phyloP scores from a whole-genome alignment of 139 green algal species.

The Pleodorina starrii region DNA sequence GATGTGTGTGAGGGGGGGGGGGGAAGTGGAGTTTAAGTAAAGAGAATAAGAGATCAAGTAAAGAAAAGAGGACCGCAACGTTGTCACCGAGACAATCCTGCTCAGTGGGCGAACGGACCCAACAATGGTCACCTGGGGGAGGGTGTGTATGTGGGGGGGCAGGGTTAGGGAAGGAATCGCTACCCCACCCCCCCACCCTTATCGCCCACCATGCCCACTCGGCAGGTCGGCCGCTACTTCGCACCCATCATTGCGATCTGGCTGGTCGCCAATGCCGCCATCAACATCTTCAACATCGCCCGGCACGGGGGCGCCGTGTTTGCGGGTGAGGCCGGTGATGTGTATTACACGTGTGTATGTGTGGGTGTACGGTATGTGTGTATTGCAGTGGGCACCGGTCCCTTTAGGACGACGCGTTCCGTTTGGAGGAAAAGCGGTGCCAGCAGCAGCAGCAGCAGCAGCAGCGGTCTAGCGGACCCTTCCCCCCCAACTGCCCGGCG shows the following conservation, averaged over 20 bases:
- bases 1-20: too few relatives aligned
- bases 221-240: slow-evolving; percentile 60
- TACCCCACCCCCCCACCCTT: background rate
- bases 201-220: background rate
- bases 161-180: background rate
- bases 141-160: background rate
- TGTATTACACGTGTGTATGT: background rate
- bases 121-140: background rate
- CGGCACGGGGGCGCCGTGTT: background rate
- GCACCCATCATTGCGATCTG: slow-evolving; percentile 72
- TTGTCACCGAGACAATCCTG: too few relatives aligned
- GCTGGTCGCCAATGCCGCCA: slow-evolving; percentile 58
- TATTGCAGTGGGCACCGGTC: background rate
- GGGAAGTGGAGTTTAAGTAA: too few relatives aligned
- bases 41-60: too few relatives aligned
- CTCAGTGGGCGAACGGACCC: too few relatives aligned
- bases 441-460: background rate
- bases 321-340: slow-evolving; percentile 19
- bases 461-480: background rate
- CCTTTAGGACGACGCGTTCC: background rate
- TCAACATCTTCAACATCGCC: slow-evolving; percentile 72
- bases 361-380: background rate
- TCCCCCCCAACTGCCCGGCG: too few relatives aligned
- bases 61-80: too few relatives aligned
- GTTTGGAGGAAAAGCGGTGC: background rate